Evolutionary conservation across 768 basidiomycete genomes (phyloP).

Genomic region (Amanita pseudoporphyria): DNA sequence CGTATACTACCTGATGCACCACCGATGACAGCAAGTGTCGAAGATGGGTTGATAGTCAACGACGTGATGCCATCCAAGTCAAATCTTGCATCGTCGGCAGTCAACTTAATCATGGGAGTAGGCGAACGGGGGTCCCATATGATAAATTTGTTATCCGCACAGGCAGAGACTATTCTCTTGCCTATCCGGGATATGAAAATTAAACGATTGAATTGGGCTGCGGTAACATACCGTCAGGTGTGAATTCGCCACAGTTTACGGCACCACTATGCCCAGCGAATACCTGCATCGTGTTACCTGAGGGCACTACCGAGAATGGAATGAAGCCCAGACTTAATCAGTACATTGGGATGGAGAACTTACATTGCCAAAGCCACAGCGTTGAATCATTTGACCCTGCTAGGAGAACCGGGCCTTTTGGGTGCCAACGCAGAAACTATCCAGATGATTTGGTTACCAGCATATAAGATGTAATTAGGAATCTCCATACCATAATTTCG

Average conservation of each 20-base stretch:
- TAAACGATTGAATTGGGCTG: not conserved
- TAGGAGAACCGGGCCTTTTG: constrained; percentile 79
- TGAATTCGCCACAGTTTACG: constrained; percentile 83
- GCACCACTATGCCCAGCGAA: constrained; percentile 85
- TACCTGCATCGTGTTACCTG: constrained; percentile 92
- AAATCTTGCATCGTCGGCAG: constrained; percentile 62
- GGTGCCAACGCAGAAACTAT: constrained; percentile 95
- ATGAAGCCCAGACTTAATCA: not conserved
- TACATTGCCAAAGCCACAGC: constrained; percentile 96
- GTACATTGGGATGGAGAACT: constrained; percentile 18
- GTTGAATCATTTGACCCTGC: constrained; percentile 91
- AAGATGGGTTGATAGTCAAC: constrained; percentile 75
- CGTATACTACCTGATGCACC: constrained; percentile 80
- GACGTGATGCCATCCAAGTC: constrained; percentile 79
- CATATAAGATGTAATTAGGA: not conserved
- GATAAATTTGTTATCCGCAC: constrained; percentile 71
- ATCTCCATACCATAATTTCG: constrained; percentile 75
- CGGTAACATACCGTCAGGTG: constrained; percentile 62
- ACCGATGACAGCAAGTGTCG: constrained; percentile 87
- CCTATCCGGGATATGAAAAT: constrained; percentile 30
- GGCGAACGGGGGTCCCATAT: constrained; percentile 87
- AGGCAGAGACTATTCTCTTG: constrained; percentile 84
- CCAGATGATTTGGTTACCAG: constrained; percentile 6
- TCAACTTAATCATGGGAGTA: constrained; percentile 74
- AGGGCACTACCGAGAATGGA: constrained; percentile 55